A percentile compares a stretch with the other conserved stretches of the same genome.
phyloP scores from a whole-genome alignment of 2,329 filamentous ascomycete genomes.

The Microcyclospora pomicola region DNA sequence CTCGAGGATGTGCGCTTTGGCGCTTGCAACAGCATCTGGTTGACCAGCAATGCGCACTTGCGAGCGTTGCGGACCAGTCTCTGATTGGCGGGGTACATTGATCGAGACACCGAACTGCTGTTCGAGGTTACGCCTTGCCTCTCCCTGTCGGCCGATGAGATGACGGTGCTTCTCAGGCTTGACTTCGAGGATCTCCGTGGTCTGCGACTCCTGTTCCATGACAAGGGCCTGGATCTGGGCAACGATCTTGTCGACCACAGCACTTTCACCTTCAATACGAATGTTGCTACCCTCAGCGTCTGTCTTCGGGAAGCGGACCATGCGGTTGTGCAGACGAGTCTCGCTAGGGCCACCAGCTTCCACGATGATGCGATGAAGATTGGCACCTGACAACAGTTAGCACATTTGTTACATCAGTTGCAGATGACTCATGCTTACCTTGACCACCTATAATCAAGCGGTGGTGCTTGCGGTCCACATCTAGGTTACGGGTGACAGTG shows the following conservation, averaged over 20 bases:
- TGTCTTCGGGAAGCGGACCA: slow-evolving; percentile 87
- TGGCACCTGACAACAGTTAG: slow-evolving; percentile 52
- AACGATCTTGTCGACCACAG: slow-evolving; percentile 79
- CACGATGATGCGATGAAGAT: slow-evolving; percentile 72
- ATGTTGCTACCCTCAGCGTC: slow-evolving; percentile 67
- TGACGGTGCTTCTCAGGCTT: slow-evolving; percentile 80
- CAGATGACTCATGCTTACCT: slow-evolving; percentile 42
- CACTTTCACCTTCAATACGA: slow-evolving; percentile 71
- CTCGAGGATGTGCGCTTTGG: slow-evolving; percentile 69
- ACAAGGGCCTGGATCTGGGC: slow-evolving; percentile 70
- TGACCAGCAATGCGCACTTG: slow-evolving; percentile 76
- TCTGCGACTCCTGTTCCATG: slow-evolving; percentile 68
- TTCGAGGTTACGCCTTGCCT: slow-evolving; percentile 74
- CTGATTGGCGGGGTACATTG: slow-evolving; percentile 71
- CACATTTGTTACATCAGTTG: slow-evolving; percentile 3
- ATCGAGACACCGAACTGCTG: slow-evolving; percentile 72
- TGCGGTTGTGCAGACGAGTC: slow-evolving; percentile 66
- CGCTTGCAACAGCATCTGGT: slow-evolving; percentile 64
- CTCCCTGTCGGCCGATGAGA: slow-evolving; percentile 83
- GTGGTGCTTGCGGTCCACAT: slow-evolving; percentile 92
- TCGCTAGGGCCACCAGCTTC: slow-evolving; percentile 84
- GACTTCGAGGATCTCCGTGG: slow-evolving; percentile 65
- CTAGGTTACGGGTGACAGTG: slow-evolving; percentile 69
- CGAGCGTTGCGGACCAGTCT: slow-evolving; percentile 58
- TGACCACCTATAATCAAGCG: slow-evolving; percentile 75